phyloP scores from a whole-genome alignment of 2,329 filamentous ascomycete genomes.

The Colletotrichum musae region DNA sequence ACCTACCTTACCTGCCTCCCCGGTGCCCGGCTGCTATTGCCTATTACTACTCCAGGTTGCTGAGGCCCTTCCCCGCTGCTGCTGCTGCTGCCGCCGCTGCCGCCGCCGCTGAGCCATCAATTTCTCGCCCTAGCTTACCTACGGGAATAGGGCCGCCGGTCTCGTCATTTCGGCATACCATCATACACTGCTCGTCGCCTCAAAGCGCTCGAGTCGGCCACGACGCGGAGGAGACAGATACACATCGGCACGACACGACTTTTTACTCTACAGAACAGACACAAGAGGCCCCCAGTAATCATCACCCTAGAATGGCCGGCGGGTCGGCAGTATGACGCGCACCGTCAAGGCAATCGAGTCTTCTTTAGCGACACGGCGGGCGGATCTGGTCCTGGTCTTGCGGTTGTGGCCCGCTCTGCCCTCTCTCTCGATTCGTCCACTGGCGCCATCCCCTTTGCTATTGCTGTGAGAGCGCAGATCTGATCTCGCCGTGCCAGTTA shows the following conservation, averaged over 20 bases:
- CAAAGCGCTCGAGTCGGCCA: too few relatives aligned
- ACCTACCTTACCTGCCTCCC: too few relatives aligned
- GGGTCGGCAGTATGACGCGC: conserved; percentile 39
- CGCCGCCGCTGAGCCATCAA: background rate
- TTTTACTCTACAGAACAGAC: background rate
- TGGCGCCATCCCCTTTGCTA: conserved; percentile 27
- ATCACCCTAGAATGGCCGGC: conserved; percentile 29
- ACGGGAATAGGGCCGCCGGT: conserved; percentile 15
- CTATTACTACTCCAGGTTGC: too few relatives aligned
- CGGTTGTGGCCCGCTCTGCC: conserved; percentile 38
- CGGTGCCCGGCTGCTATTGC: too few relatives aligned
- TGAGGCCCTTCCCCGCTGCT: too few relatives aligned
- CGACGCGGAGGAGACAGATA: too few relatives aligned
- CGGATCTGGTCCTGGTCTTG: conserved; percentile 35
- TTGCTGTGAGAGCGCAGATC: conserved; percentile 17
- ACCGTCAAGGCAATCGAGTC: conserved; percentile 22
- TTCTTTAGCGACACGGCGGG: conserved; percentile 36
- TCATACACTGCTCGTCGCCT: background rate
- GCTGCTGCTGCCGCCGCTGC: too few relatives aligned
- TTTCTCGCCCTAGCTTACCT: background rate
- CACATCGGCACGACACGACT: too few relatives aligned
- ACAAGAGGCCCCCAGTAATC: background rate
- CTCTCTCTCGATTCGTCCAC: conserved; percentile 38
- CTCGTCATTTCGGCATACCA: conserved; percentile 32
- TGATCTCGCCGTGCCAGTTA: conserved; percentile 29